Base-by-base conservation (phyloP, 345 rosid species). In the Populus tremula region DNA sequence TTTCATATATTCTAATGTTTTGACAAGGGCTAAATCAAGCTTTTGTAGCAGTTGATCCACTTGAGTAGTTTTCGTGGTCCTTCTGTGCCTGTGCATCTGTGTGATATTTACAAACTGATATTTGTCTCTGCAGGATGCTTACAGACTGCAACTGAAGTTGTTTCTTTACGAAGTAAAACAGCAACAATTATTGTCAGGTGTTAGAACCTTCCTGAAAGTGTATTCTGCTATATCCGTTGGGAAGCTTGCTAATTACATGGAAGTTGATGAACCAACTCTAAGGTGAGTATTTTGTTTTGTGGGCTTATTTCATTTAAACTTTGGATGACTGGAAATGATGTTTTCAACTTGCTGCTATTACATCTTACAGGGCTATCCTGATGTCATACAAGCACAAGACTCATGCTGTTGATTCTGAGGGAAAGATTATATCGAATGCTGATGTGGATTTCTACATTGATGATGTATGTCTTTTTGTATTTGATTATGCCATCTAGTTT, bases 331-430 rank as follows among this genome's bases (percentile, higher is more conserved):
- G n/a, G 21, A 33, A 25, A 8, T 67, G 35, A 20, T 45, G 5
- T 53, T 59, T 68, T 71, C 49, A 80, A n/a, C 53, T 23, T 73
- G 21, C 47, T 77, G 33, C 54, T 33, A 16, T 59, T 80, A 20
- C 35, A 20, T 53, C 53, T 54, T 78, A 47, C 87, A 96, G 99
- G 91, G 92, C 93, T n/a, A 92, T 96, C 79, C 81, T 96, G 87
- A 70, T 96, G 85, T 87, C 97, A 66, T 96, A 89, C 89, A 96
- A 96, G 91, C 99, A 96, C 92, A 96, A 96, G 89, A 96, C 95
- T 25, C 97, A 93, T 83, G 87, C 97, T 43, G 91, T 92, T 85
- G 95, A 92, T 83, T 79, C 91, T 50, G 91, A 89, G 67, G 91
- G 97, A 79, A 92, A 82, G 86, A 85, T 93, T 71, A 85, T 84